A percentile compares a stretch with the other conserved stretches of the same genome.
Conservation (phyloP, 2,329 filamentous ascomycete species). For the Aureobasidium sp. region DNA sequence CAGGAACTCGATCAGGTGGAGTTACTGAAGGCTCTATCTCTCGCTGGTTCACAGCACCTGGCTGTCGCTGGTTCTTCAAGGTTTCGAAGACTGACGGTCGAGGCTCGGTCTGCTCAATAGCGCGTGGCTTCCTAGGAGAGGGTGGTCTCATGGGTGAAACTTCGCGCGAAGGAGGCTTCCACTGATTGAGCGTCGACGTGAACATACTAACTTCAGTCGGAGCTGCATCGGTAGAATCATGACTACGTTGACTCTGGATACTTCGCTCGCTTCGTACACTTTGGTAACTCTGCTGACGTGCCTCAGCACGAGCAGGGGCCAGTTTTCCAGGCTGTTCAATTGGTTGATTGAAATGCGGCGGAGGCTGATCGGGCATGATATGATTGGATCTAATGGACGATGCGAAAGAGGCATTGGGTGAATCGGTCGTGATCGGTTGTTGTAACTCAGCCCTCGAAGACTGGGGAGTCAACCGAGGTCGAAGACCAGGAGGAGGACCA, state of each 20-base stretch:
- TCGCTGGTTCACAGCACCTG: constrained; percentile 17
- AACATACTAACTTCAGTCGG: constrained; percentile 7
- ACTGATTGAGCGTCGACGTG: constrained; percentile 13
- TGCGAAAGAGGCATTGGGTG: constrained; percentile 16
- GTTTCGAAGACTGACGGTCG: constrained; percentile 3
- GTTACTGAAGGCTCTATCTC: not conserved
- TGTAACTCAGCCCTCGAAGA: constrained; percentile 31
- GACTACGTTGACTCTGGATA: constrained; percentile 23
- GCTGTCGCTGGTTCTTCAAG: not conserved
- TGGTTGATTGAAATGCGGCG: not conserved
- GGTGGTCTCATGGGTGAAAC: not conserved
- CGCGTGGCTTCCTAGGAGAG: not conserved
- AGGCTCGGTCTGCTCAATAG: not conserved
- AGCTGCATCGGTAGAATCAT: not conserved
- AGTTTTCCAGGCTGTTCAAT: not conserved
- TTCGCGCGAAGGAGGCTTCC: constrained; percentile 12
- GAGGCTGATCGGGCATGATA: not conserved
- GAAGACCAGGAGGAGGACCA: constrained; percentile 12
- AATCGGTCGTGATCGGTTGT: constrained; percentile 15
- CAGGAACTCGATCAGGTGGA: not conserved
- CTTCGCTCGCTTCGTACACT: constrained; percentile 24
- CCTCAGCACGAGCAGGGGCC: not conserved
- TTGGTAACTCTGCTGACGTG: constrained; percentile 25
- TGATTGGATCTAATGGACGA: not conserved
- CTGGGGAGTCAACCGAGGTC: constrained; percentile 31